phyloP scores from a whole-genome alignment of 2,329 filamentous ascomycete genomes.

The Pseudogymnoascus sp. region DNA sequence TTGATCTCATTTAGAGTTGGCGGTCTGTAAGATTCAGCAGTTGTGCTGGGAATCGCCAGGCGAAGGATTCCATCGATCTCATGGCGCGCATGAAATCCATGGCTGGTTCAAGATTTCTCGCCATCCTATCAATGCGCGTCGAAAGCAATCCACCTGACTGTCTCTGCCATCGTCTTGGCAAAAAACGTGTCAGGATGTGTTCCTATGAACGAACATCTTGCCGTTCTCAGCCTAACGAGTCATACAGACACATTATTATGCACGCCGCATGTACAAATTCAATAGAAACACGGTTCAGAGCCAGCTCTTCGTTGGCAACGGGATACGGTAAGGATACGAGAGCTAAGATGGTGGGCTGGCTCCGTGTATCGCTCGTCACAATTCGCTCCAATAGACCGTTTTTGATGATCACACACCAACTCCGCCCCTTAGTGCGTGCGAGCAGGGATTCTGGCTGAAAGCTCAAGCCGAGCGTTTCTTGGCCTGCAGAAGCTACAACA shows the following conservation, averaged over 20 bases:
- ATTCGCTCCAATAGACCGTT: background rate
- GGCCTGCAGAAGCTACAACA: background rate
- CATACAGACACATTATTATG: background rate
- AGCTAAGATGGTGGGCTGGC: background rate
- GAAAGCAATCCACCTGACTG: background rate
- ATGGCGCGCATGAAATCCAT: background rate
- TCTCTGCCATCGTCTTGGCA: background rate
- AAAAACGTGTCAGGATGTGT: background rate
- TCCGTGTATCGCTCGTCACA: background rate
- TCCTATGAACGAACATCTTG: background rate
- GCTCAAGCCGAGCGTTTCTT: background rate
- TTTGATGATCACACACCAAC: background rate
- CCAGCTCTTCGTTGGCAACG: background rate
- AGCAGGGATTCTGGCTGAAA: background rate
- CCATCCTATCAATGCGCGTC: background rate
- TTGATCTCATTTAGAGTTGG: background rate
- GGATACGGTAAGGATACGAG: background rate
- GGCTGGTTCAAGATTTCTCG: background rate
- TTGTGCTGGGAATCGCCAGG: background rate
- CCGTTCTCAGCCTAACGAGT: background rate
- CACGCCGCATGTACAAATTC: background rate
- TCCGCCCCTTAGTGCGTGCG: background rate
- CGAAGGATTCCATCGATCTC: background rate
- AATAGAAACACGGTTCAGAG: background rate
- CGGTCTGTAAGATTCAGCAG: background rate